Conservation (phyloP, 352 stramenopile species). For the Phytophthora cajani region DNA sequence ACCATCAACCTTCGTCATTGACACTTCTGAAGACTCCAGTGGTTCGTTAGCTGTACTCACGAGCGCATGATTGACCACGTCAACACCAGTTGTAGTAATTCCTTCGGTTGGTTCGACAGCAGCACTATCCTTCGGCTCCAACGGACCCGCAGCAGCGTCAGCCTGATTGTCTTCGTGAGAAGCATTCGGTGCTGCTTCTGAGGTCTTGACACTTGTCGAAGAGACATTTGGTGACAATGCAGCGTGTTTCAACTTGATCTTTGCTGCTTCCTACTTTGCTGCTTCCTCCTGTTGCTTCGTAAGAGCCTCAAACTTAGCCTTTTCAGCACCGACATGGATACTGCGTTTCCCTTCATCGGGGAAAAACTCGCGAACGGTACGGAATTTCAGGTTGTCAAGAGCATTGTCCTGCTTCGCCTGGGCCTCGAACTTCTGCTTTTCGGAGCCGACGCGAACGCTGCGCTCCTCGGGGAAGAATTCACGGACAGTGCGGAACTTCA, state of each 20-base stretch:
- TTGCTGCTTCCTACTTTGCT: constrained; percentile 22
- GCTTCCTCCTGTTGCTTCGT: constrained; percentile 36
- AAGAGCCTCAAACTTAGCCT: constrained; percentile 48
- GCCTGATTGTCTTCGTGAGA: neutral
- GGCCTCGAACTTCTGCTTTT: constrained; percentile 49
- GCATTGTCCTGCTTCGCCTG: constrained; percentile 58
- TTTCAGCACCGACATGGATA: constrained; percentile 43
- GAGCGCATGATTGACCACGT: neutral
- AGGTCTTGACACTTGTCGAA: neutral
- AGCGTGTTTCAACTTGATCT: constrained; percentile 29
- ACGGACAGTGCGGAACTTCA: constrained; percentile 67
- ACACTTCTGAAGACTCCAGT: neutral
- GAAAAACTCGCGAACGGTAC: constrained; percentile 66
- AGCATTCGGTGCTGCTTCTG: neutral
- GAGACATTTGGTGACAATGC: neutral
- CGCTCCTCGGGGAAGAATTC: constrained; percentile 57
- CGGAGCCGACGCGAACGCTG: constrained; percentile 41
- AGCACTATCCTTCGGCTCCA: neutral
- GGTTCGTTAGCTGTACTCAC: neutral
- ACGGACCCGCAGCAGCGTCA: neutral
- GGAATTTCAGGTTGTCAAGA: constrained; percentile 61
- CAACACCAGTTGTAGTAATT: neutral
- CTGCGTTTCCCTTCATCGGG: constrained; percentile 42
- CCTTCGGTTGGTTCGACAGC: neutral
- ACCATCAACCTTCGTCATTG: neutral